Evolutionary conservation across 2,329 filamentous ascomycete species (phyloP).

Genomic region (Calonectria montana): DNA sequence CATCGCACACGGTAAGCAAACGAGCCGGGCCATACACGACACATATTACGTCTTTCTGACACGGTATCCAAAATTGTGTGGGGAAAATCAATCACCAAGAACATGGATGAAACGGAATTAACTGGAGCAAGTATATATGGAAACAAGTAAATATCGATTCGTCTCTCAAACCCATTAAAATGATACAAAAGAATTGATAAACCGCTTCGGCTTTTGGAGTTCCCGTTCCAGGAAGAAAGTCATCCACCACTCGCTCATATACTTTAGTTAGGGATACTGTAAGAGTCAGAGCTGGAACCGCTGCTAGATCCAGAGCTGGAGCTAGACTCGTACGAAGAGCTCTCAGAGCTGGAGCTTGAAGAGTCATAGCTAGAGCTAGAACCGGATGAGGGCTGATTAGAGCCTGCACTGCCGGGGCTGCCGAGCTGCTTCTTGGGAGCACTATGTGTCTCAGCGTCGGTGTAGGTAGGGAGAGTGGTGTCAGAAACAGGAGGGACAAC

Average conservation of each 20-base stretch:
- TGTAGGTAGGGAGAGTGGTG: conserved; percentile 40
- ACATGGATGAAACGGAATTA: neutral
- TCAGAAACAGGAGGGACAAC: conserved; percentile 31
- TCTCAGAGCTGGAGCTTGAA: neutral
- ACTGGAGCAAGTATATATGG: neutral
- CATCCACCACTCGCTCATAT: neutral
- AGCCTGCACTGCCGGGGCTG: neutral
- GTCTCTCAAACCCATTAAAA: conserved; percentile 5
- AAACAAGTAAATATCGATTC: conserved; percentile 1
- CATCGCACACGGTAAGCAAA: too few species aligned
- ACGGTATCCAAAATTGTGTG: too few species aligned
- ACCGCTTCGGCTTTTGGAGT: conserved; percentile 1
- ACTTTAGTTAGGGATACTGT: neutral
- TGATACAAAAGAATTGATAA: conserved; percentile 7
- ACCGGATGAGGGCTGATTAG: neutral
- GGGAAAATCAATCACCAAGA: too few species aligned
- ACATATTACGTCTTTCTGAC: too few species aligned
- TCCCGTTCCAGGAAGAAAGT: conserved; percentile 3
- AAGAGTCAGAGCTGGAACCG: neutral
- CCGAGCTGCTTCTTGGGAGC: conserved; percentile 19
- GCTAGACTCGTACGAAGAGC: too few species aligned
- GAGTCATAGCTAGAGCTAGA: neutral
- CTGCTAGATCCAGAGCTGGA: neutral
- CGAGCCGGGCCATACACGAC: too few species aligned
- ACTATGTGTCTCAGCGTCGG: neutral